phyloP scores from a whole-genome alignment of 2,329 filamentous ascomycete genomes.

The Nannizzia gypsea region DNA sequence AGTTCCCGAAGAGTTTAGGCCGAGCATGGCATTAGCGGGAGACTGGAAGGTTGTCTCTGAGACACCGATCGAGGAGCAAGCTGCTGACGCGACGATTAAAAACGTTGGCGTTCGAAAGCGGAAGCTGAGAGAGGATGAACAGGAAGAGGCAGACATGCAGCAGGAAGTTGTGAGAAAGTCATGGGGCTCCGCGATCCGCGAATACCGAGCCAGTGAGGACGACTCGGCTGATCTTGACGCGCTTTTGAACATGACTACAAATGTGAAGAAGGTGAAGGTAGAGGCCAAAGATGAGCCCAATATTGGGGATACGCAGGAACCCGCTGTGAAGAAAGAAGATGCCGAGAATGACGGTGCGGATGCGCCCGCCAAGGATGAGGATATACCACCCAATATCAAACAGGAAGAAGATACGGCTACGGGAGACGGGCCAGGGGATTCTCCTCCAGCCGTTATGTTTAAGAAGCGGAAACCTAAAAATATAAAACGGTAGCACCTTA shows the following conservation, averaged over 20 bases:
- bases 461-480: conserved; percentile 40
- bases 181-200: conserved; percentile 34
- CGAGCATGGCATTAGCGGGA: conserved; percentile 75
- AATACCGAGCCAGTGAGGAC: conserved; percentile 25
- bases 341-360: not conserved
- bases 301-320: not conserved
- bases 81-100: conserved; percentile 31
- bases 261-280: conserved; percentile 24
- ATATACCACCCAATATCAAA: not conserved
- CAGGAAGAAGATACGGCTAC: not conserved
- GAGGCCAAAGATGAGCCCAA: conserved; percentile 7
- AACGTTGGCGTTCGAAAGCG: conserved; percentile 36
- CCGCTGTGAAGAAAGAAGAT: not conserved
- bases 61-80: conserved; percentile 23
- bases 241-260: conserved; percentile 31
- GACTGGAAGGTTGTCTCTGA: conserved; percentile 67
- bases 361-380: not conserved
- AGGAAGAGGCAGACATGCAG: conserved; percentile 30
- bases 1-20: conserved; percentile 64
- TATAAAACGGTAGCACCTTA: conserved; percentile 25
- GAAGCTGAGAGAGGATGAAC: conserved; percentile 33
- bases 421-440: conserved; percentile 6
- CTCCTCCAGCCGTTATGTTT: conserved; percentile 30
- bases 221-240: conserved; percentile 33
- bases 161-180: conserved; percentile 31